Evolutionary conservation across 108 stramenopile genomes (phyloP), one percentile per base, ranked within the genome.

Genomic region (Skeletonema menzelii): DNA sequence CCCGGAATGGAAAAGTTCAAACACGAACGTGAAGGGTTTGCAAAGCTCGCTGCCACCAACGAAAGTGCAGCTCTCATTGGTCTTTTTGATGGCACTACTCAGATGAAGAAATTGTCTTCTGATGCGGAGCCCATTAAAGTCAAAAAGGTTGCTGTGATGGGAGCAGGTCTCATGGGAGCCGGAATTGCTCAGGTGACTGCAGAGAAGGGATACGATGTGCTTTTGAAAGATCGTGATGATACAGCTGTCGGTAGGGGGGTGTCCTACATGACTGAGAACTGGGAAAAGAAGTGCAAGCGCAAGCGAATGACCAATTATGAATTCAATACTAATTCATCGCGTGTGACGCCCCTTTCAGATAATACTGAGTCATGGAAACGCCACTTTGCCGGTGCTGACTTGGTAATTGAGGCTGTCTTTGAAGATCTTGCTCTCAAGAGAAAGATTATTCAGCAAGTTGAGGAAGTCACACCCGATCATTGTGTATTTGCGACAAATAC

Each of bases 111-210:
- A 77, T 91, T 97, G 77, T 65, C 86, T 27, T 92, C 89, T 56
- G 80, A 70, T 34, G 89, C 82, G 0, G 56, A 85, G 32, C 85
- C 91, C 20, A 63, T 84, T 42, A 13, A 32, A 13, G 93, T 97
- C 8, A 88, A 95, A 22, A 97, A 81, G 35, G 91, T 99, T 7
- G 97, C 97, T 0, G 98, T 99, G 20, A 93, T 99, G 76, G 99
- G 99, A 15, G 98, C 98, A 5, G 99, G 99, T 30, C 90, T 99
- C 55, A 99, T 99, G 99, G 99, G 99, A 53, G 97, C 97, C 17
- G 99, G 99, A 15, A 99, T 99, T 77, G 98, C 97, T 8, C 97
- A 99, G 83, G 97, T 99, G 7, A 83, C 95, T 30, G 97, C 97
- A 44, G 97, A 97, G 83, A 98, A 98, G 87, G 97, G 97, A 26